Base-by-base conservation (phyloP, 2,329 filamentous ascomycete genomes). In the Verticillium dahliae region DNA sequence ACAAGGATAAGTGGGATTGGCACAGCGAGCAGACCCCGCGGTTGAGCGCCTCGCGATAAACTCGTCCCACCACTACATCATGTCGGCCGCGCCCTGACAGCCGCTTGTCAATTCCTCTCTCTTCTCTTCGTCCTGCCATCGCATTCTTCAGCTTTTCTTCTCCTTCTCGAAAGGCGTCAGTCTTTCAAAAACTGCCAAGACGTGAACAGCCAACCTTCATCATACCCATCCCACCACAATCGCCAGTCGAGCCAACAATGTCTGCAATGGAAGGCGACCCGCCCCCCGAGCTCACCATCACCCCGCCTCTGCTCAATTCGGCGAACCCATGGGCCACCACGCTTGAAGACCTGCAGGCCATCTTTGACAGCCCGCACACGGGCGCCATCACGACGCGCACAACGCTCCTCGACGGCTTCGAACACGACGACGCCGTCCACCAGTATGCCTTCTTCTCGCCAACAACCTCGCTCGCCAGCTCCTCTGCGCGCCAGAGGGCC, bases 381-480 rank as follows among this genome's bases (percentile, higher is more conserved):
- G 90, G 90, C 62, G 90, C 89, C 14, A 84, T 93, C 37, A 93
- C 90, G 1, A 90, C 86, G 2, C 81, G 90, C 13, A 94, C 90
- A 1, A 85, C 85, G 2, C 80, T 91, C 6, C 72, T 90, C 15
- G 65, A 77, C 9, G 88, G 87, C 50, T 93, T 92, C 70, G 70
- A 77, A 1, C 87, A 92, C 70, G 76, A 90, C 65, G 72, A 81
- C 2, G 66, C 69, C 0, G 72, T 81, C 1, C 88, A 93, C 70
- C 87, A 88, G 69, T 89, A 86, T 65, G 75, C 82, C 2, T 89
- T 92, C 71, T 90, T 90, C 72, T 76, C 85, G 57, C 73, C 81
- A 0, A 63, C 69, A 1, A 74, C 73, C 13, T 18, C 6, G 1
- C 60, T 61, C 0, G 62, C 70, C 6, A 56, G 54, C 54, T 50